Conservation (phyloP, 2,329 filamentous ascomycete species). For the Colletotrichum acutatum region DNA sequence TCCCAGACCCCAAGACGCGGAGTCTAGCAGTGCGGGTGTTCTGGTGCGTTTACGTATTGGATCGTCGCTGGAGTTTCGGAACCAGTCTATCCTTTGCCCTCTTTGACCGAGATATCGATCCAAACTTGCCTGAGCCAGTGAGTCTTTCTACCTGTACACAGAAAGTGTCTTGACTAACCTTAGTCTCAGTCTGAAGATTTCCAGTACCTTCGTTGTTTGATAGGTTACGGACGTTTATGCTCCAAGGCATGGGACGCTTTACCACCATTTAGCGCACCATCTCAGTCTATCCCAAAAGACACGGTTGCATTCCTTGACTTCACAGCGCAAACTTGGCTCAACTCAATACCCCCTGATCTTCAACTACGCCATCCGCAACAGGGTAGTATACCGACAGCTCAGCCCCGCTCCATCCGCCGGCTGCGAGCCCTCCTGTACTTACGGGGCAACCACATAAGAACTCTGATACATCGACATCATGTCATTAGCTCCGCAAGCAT, state of each 20-base stretch:
- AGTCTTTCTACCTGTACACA: neutral
- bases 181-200: slow-evolving; percentile 42
- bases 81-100: slow-evolving; percentile 61
- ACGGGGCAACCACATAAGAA: slow-evolving; percentile 56
- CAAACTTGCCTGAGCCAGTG: slow-evolving; percentile 56
- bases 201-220: slow-evolving; percentile 58
- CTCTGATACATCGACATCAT: slow-evolving; percentile 57
- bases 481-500: slow-evolving; percentile 52
- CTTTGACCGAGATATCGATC: slow-evolving; percentile 60
- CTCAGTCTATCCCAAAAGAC: slow-evolving; percentile 49
- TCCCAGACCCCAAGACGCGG: slow-evolving; percentile 44
- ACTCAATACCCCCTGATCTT: slow-evolving; percentile 55
- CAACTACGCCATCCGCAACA: slow-evolving; percentile 49
- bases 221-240: slow-evolving; percentile 57
- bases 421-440: slow-evolving; percentile 55
- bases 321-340: slow-evolving; percentile 56
- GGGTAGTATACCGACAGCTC: slow-evolving; percentile 42
- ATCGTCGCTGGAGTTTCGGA: slow-evolving; percentile 63
- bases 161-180: neutral
- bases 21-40: slow-evolving; percentile 52
- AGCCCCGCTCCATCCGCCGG: slow-evolving; percentile 50
- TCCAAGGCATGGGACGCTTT: slow-evolving; percentile 59
- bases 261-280: slow-evolving; percentile 45
- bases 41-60: slow-evolving; percentile 64
- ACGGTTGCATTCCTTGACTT: slow-evolving; percentile 53